Percentiles rank a stretch among this genome's conserved stretches.
Conservation (phyloP, 2,329 filamentous ascomycete genomes). For the Sporothrix brasiliensis region DNA sequence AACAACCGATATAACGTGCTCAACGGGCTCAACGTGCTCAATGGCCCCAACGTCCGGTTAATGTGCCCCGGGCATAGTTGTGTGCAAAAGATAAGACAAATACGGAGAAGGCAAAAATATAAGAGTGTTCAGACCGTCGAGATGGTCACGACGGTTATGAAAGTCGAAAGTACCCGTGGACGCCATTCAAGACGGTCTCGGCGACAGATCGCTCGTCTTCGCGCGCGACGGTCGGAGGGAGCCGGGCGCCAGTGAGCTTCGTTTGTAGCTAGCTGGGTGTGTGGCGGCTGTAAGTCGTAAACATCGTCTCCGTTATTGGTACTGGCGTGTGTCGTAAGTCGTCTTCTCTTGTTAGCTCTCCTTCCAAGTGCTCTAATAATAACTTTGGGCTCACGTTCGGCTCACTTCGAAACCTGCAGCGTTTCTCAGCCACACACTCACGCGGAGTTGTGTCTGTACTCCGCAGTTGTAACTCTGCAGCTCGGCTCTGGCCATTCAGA, state of each 20-base stretch:
- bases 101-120: neutral
- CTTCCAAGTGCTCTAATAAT: conserved; percentile 18
- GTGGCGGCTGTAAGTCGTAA: conserved; percentile 8
- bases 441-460: conserved; percentile 1
- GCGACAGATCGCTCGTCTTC: neutral
- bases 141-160: neutral
- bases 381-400: conserved; percentile 11
- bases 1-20: too few relatives aligned
- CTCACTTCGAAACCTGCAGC: conserved; percentile 6
- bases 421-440: conserved; percentile 13
- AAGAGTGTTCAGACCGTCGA: neutral
- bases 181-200: neutral
- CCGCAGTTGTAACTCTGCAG: neutral
- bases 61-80: neutral
- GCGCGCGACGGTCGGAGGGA: conserved; percentile 10
- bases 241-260: conserved; percentile 21
- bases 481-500: conserved; percentile 14
- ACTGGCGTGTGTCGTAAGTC: neutral
- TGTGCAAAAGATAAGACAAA: neutral
- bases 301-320: neutral
- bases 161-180: neutral
- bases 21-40: conserved; percentile 2
- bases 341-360: neutral
- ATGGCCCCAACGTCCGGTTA: neutral
- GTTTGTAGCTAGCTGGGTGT: conserved; percentile 10